These are phyloP conservation scores for Candida patagonica DNA, from an alignment of 805 yeast species.

Conservation along the genomic window DNA sequence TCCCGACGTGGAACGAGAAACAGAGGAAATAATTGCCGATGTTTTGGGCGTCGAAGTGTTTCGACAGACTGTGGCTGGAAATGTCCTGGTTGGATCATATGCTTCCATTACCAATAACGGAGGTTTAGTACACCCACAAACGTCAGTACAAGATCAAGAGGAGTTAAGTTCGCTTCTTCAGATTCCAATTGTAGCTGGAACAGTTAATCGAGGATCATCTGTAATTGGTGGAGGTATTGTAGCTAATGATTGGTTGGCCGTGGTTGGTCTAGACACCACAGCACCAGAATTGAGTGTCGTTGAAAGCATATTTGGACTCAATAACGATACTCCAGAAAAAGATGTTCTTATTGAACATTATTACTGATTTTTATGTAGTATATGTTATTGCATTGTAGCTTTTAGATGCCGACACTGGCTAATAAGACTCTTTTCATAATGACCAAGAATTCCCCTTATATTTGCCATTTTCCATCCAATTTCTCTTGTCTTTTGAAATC, in stretches of 20 bases:
- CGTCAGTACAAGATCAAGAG: constrained; percentile 95
- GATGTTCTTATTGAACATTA: constrained; percentile 32
- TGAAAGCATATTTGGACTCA: constrained; percentile 73
- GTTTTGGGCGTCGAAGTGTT: constrained; percentile 97
- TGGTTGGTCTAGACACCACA: constrained; percentile 93
- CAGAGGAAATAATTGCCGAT: constrained; percentile 97
- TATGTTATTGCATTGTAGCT: neutral
- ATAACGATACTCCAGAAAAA: constrained; percentile 32
- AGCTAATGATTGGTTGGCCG: constrained; percentile 97
- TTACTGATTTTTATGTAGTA: constrained; percentile 17
- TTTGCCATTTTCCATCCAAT: too few relatives aligned
- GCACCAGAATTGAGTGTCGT: constrained; percentile 97
- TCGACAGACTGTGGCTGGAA: constrained; percentile 98
- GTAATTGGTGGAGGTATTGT: constrained; percentile 99
- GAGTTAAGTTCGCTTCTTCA: constrained; percentile 91
- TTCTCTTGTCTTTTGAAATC: too few relatives aligned
- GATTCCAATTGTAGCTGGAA: constrained; percentile 97
- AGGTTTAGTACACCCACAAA: constrained; percentile 96
- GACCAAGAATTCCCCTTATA: too few relatives aligned
- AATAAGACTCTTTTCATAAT: too few relatives aligned
- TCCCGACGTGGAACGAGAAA: constrained; percentile 98
- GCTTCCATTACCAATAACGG: constrained; percentile 95
- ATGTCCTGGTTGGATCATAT: constrained; percentile 94
- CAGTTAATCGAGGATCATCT: constrained; percentile 93
- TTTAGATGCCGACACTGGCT: too few relatives aligned